These are phyloP conservation scores for Tilletia setariae DNA, from an alignment of 1,284 basidiomycete genomes.

Conservation along the genomic window DNA sequence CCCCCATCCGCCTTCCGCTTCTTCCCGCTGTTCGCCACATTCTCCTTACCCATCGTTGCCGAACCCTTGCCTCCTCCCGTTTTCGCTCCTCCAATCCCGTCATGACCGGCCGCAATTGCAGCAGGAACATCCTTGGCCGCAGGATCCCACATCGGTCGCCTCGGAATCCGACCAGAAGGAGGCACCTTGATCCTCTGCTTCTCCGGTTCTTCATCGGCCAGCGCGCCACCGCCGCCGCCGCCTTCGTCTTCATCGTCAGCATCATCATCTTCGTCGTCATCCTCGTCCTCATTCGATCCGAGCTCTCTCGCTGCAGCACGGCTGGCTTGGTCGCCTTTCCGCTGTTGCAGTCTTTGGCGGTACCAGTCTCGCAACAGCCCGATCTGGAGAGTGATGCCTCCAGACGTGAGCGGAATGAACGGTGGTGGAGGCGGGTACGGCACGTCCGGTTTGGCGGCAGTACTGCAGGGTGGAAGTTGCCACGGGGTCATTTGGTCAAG, in stretches of 20 bases:
- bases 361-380: conserved; percentile 76
- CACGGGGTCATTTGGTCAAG: too few species aligned
- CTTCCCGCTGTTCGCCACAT: background rate
- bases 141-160: conserved; percentile 28
- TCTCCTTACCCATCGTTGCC: background rate
- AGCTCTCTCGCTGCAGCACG: background rate
- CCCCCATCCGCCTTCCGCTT: conserved; percentile 1
- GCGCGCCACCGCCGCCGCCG: conserved; percentile 25
- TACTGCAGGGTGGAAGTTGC: background rate
- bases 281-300: background rate
- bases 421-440: conserved; percentile 75
- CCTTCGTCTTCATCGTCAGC: conserved; percentile 15
- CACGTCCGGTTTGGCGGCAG: conserved; percentile 19
- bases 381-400: conserved; percentile 71
- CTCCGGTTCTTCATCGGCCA: conserved; percentile 47
- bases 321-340: conserved; percentile 9
- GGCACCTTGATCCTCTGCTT: conserved; percentile 47
- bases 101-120: background rate
- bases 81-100: background rate
- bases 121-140: background rate
- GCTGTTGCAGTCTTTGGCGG: conserved; percentile 34
- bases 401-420: conserved; percentile 68
- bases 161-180: conserved; percentile 49
- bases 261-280: conserved; percentile 22
- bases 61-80: background rate